Percentiles rank a stretch among this genome's conserved stretches.
These are phyloP conservation scores for Houttuynia cordata DNA, from an alignment of 164 flowering plant genomes.

Conservation along the genomic window DNA sequence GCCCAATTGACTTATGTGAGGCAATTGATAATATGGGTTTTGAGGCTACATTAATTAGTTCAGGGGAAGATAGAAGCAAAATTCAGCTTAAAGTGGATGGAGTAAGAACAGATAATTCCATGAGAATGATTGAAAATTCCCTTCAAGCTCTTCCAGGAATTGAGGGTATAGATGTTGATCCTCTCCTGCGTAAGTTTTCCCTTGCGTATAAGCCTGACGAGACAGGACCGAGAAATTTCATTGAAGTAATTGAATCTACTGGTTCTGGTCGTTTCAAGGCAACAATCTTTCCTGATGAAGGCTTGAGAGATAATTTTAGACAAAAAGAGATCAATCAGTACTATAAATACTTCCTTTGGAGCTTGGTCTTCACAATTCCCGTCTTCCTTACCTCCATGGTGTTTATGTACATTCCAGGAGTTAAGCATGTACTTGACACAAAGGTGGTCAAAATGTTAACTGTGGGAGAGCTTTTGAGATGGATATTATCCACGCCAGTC, in stretches of 20 bases:
- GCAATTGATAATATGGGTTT: slow-evolving; percentile 62
- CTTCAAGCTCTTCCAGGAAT: slow-evolving; percentile 70
- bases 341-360: slow-evolving; percentile 54
- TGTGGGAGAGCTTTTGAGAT: slow-evolving; percentile 61
- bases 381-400: slow-evolving; percentile 78
- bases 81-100: slow-evolving; percentile 61
- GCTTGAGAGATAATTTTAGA: slow-evolving; percentile 33
- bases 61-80: slow-evolving; percentile 51
- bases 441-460: slow-evolving; percentile 61
- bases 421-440: slow-evolving; percentile 33
- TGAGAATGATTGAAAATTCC: slow-evolving; percentile 37
- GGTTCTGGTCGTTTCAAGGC: slow-evolving; percentile 49
- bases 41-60: slow-evolving; percentile 51
- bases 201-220: slow-evolving; percentile 57
- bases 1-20: slow-evolving; percentile 27
- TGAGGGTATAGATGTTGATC: slow-evolving; percentile 30
- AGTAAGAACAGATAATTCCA: slow-evolving; percentile 19
- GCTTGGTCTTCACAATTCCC: slow-evolving; percentile 68
- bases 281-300: slow-evolving; percentile 39
- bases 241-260: slow-evolving; percentile 47
- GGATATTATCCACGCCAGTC: slow-evolving; percentile 77
- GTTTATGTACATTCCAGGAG: slow-evolving; percentile 62
- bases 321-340: slow-evolving; percentile 53
- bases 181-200: slow-evolving; percentile 28
- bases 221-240: slow-evolving; percentile 66